These are phyloP conservation scores for Trametes maxima DNA, from an alignment of 768 basidiomycete genomes.

Conservation along the genomic window DNA sequence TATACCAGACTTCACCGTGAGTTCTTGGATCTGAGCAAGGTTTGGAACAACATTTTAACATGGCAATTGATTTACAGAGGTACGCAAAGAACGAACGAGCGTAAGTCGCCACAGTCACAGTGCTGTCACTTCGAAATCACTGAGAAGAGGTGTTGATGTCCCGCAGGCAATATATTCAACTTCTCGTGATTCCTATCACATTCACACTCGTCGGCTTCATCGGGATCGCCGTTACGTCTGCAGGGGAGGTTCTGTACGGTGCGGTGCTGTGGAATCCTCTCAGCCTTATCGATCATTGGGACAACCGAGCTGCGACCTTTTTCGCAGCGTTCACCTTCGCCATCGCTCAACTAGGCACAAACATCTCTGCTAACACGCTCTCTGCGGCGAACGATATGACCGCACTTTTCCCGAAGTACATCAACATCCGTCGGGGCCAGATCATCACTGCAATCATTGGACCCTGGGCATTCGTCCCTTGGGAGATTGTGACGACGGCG, in stretches of 20 bases:
- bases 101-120: conserved; percentile 42
- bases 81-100: conserved; percentile 71
- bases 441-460: conserved; percentile 79
- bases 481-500: conserved; percentile 77
- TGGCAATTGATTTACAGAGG: conserved; percentile 41
- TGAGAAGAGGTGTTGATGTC: too few species aligned
- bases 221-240: conserved; percentile 81
- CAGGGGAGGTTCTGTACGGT: conserved; percentile 73
- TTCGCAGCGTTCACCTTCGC: conserved; percentile 78
- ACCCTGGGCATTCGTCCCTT: conserved; percentile 85
- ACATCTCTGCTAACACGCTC: conserved; percentile 73
- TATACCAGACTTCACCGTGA: conserved; percentile 79
- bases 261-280: conserved; percentile 73
- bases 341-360: conserved; percentile 71
- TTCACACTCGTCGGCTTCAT: conserved; percentile 80
- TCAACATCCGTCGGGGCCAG: conserved; percentile 79
- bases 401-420: conserved; percentile 69
- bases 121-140: not conserved
- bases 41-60: not conserved
- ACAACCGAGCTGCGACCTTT: conserved; percentile 84
- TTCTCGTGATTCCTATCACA: conserved; percentile 72
- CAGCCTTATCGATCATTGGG: conserved; percentile 75
- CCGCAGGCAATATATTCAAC: conserved; percentile 69
- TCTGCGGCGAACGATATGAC: conserved; percentile 85
- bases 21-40: not conserved